These are phyloP conservation scores for Cadophora sp. DNA, from an alignment of 2,329 filamentous ascomycete genomes.

Conservation along the genomic window DNA sequence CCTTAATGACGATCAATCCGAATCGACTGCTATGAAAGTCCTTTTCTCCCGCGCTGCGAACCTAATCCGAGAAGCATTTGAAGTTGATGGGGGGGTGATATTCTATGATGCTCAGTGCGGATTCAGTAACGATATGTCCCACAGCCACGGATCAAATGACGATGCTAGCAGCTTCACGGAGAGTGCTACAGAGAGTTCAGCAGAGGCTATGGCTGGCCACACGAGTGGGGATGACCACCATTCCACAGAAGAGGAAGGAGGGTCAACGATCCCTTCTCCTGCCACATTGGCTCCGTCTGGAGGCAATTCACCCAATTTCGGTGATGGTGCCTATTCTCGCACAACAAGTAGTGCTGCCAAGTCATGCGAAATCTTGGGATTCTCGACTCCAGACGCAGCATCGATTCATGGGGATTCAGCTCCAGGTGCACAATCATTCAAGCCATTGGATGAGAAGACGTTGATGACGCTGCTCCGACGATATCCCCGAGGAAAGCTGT, in stretches of 20 bases:
- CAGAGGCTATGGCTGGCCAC: conserved; percentile 32
- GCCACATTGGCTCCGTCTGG: not conserved
- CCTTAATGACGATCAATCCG: conserved; percentile 34
- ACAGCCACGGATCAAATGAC: not conserved
- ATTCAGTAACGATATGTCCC: conserved; percentile 28
- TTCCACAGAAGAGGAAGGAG: conserved; percentile 14
- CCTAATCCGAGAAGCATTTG: conserved; percentile 44
- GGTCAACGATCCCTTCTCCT: conserved; percentile 2
- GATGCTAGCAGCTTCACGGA: conserved; percentile 16
- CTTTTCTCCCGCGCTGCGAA: conserved; percentile 44
- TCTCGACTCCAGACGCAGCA: conserved; percentile 40
- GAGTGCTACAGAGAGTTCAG: conserved; percentile 20
- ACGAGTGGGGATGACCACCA: conserved; percentile 27
- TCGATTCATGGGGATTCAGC: conserved; percentile 42
- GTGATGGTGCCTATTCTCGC: conserved; percentile 29
- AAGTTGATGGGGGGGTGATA: conserved; percentile 44
- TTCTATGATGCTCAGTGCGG: conserved; percentile 45
- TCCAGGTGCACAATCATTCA: conserved; percentile 38
- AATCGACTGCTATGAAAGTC: conserved; percentile 37
- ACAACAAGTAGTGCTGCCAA: conserved; percentile 31
- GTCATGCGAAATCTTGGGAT: conserved; percentile 41
- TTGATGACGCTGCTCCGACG: conserved; percentile 47
- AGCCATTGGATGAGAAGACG: conserved; percentile 40
- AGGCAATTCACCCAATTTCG: conserved; percentile 1
- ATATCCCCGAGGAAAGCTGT: conserved; percentile 55